Evolutionary conservation across 2,329 filamentous ascomycete genomes (phyloP).

Genomic region (Aspergillus ruber): DNA sequence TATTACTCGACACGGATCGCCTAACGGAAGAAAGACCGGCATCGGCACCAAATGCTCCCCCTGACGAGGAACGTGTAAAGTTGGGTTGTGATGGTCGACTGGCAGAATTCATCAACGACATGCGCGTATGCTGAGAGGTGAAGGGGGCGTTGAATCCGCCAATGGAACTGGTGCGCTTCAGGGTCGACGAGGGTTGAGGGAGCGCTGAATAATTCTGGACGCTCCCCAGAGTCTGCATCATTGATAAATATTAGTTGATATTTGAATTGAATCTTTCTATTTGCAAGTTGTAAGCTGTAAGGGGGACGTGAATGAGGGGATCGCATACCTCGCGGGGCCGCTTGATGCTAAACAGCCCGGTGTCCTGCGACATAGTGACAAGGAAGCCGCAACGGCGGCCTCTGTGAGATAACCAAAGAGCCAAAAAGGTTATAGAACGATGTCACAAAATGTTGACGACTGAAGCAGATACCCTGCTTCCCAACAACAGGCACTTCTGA

Average conservation of each 20-base stretch:
- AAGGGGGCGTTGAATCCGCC: slow-evolving; percentile 59
- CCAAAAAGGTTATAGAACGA: background rate
- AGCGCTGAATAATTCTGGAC: slow-evolving; percentile 78
- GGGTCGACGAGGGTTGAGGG: slow-evolving; percentile 82
- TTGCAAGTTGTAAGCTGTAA: background rate
- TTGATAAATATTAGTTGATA: slow-evolving; percentile 12
- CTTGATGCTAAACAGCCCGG: slow-evolving; percentile 83
- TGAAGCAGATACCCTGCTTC: background rate
- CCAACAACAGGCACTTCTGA: slow-evolving; percentile 7
- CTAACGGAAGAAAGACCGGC: slow-evolving; percentile 76
- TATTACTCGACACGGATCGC: slow-evolving; percentile 67
- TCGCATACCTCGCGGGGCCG: slow-evolving; percentile 76
- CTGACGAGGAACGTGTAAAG: slow-evolving; percentile 70
- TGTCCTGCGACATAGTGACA: slow-evolving; percentile 72
- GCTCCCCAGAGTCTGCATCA: slow-evolving; percentile 65
- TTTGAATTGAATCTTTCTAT: slow-evolving; percentile 2
- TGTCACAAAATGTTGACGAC: background rate
- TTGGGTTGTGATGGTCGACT: slow-evolving; percentile 77
- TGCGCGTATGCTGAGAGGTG: slow-evolving; percentile 67
- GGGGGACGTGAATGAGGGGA: background rate
- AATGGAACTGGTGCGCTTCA: slow-evolving; percentile 85
- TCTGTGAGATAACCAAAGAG: background rate
- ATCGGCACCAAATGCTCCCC: slow-evolving; percentile 71
- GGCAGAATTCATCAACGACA: slow-evolving; percentile 82
- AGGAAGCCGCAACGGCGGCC: slow-evolving; percentile 23